Evolutionary conservation across 2,329 filamentous ascomycete species (phyloP), one percentile per base, ranked within the genome.

Genomic region (Aspergillus persii): DNA sequence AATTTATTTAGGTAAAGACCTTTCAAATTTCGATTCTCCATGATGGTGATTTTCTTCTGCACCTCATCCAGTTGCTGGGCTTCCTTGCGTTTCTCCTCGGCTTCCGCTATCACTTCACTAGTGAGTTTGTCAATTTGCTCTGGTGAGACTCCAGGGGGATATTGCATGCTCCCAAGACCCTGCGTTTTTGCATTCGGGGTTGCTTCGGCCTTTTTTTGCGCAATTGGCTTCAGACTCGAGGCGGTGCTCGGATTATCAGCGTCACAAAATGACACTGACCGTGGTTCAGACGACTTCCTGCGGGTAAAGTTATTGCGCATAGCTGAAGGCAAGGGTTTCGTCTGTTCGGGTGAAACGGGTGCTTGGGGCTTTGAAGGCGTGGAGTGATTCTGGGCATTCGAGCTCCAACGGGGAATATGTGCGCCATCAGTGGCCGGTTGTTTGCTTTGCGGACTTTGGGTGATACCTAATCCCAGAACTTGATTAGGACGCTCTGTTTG

Each of bases 381-480:
- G 2, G 57, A 58, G 50, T 50, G 31, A 36, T 58, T 53, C 15
- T 63, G 57, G 9, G 57, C 18, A 11, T 59, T 27, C 8, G 62
- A 62, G 15, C 31, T 57, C 23, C 55, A 61, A 15, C 54, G 57
- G 27, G 46, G 27, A 8, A 50, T 49, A 53, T 57, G 41, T 23
- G 55, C 59, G 29, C 54, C 49, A 18, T 56, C 8, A 23, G 56
- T 31, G 4, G 51, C 33, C 3, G 52, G 50, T 26, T 61, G 53
- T 27, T 66, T 69, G 49, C 61, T 61, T n/a, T 64, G 58, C 27
- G 69, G 68, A 46, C 67, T 73, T 50, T 50, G 62, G 9, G 71
- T 71, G 15, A 73, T 71, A 4, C 69, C 71, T 27, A 72, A 54
- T 3, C 68, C 71, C 18, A 71, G 56, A 27, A 67, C 68, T 23